Evolutionary conservation across 257 asterid genomes (phyloP), one percentile per base, ranked within the genome.

Genomic region (Ilex aquifolium): DNA sequence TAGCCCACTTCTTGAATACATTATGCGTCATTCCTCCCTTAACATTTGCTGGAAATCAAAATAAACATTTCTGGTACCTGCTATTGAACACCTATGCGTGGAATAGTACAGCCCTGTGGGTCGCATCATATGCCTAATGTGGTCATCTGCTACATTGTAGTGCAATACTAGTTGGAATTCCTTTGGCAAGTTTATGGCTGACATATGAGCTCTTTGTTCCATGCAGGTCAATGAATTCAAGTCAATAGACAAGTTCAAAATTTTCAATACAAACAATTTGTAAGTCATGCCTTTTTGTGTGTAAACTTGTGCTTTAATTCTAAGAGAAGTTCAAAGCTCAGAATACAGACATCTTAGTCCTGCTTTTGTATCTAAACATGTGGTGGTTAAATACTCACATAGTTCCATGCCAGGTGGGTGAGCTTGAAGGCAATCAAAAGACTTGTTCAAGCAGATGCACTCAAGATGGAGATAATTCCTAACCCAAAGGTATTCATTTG

Each of bases 261-360:
- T 90, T 73, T 93, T 93, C 84, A 93, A 93, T 77, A 93, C 99
- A 75, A 90, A 93, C 88, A 93, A 93, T 79, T 77, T 93, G 99
- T 93, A 76, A 83, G 97, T 70, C 5, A 4, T 49, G 54, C 14
- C 5, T 8, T 36, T 36, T 4, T 8, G 8, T 36, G 42, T 8
- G 8, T 8, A 36, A 36, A 36, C 42, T 36, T 36, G 42, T 36
- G 8, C 7, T 36, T 36, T 0, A 36, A 36, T 36, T 4, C 8
- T 36, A 8, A 36, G 97, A 93, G 79, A 93, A 93, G 88, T 93
- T 93, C 88, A 93, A 90, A 70, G 90, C 87, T 73, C 90, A 90
- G 83, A 93, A 93, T 78, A 93, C 99, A 75, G 87, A 93, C 80
- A 74, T 93, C 97, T 93, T 73, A 83, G 96, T 70, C 10, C 11